Conservation (phyloP, 1,284 basidiomycete genomes). For the Schizophyllum commune region DNA sequence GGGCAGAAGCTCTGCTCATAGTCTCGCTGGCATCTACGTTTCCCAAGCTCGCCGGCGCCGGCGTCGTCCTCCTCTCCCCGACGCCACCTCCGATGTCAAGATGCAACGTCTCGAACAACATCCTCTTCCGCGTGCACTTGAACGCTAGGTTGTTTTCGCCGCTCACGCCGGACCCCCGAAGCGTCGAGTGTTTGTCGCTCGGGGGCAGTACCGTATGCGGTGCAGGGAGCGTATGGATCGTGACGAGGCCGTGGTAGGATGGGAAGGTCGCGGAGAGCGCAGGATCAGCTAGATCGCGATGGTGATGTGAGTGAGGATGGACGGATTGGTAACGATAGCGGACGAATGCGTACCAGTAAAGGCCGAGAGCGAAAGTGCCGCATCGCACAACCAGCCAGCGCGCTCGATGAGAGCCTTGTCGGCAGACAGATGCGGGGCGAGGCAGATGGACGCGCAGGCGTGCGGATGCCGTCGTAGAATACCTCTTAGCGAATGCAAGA, state of each 20-base stretch:
- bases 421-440: slow-evolving; percentile 53
- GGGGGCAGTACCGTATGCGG: slow-evolving; percentile 63
- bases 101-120: slow-evolving; percentile 90
- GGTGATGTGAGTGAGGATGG: slow-evolving; percentile 7
- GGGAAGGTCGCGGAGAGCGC: slow-evolving; percentile 64
- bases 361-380: slow-evolving; percentile 65
- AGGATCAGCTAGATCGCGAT: slow-evolving; percentile 47
- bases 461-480: slow-evolving; percentile 51
- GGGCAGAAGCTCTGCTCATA: too few relatives aligned
- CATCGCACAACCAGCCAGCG: slow-evolving; percentile 76
- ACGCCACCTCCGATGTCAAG: slow-evolving; percentile 91
- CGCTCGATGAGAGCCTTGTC: slow-evolving; percentile 63
- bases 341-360: slow-evolving; percentile 60
- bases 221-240: slow-evolving; percentile 66
- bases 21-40: too few relatives aligned
- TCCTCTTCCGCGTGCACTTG: slow-evolving; percentile 81
- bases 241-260: slow-evolving; percentile 77
- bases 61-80: slow-evolving; percentile 73
- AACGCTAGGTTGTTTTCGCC: slow-evolving; percentile 96
- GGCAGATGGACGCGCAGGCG: slow-evolving; percentile 59
- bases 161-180: slow-evolving; percentile 58
- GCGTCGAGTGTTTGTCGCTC: slow-evolving; percentile 67
- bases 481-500: slow-evolving; percentile 59
- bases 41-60: neutral
- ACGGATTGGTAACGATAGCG: slow-evolving; percentile 6